These are phyloP conservation scores for Yarrowia hollandica DNA, from an alignment of 805 yeast species.

Conservation along the genomic window DNA sequence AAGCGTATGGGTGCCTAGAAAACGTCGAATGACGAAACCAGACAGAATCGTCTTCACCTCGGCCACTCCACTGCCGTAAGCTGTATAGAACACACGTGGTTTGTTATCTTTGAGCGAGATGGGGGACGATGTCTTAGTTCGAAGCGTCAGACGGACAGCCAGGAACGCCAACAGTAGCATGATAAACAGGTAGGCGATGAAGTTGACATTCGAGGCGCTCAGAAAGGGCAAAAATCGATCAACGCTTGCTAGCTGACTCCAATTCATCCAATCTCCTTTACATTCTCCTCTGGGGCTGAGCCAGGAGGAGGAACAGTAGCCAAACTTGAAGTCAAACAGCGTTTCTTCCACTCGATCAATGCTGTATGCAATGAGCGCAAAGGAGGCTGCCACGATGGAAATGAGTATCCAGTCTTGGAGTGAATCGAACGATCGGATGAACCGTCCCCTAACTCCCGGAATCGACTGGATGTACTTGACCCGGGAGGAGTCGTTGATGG, in stretches of 20 bases:
- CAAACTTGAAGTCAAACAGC: conserved; percentile 53
- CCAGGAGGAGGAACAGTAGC: conserved; percentile 52
- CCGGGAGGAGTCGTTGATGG: conserved; percentile 47
- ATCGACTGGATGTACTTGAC: conserved; percentile 44
- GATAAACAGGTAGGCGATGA: conserved; percentile 43
- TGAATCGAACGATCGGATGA: conserved; percentile 43
- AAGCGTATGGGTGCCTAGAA: conserved; percentile 54
- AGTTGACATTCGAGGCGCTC: conserved; percentile 31
- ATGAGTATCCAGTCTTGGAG: conserved; percentile 54
- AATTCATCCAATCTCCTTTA: conserved; percentile 49
- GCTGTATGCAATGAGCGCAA: conserved; percentile 52
- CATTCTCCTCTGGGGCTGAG: conserved; percentile 33
- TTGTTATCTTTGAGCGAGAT: conserved; percentile 30
- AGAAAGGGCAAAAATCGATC: conserved; percentile 3
- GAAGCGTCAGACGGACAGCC: conserved; percentile 49
- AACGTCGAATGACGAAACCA: conserved; percentile 57
- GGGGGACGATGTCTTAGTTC: conserved; percentile 48
- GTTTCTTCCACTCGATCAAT: conserved; percentile 52
- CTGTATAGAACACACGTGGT: conserved; percentile 48
- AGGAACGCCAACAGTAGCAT: conserved; percentile 48
- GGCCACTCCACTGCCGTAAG: conserved; percentile 62
- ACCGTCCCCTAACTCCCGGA: conserved; percentile 41
- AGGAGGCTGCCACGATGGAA: conserved; percentile 47
- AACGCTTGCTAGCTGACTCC: conserved; percentile 42
- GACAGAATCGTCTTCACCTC: conserved; percentile 61